These are phyloP conservation scores for Nicotiana benthamiana DNA, from an alignment of 257 asterid genomes.

Conservation along the genomic window DNA sequence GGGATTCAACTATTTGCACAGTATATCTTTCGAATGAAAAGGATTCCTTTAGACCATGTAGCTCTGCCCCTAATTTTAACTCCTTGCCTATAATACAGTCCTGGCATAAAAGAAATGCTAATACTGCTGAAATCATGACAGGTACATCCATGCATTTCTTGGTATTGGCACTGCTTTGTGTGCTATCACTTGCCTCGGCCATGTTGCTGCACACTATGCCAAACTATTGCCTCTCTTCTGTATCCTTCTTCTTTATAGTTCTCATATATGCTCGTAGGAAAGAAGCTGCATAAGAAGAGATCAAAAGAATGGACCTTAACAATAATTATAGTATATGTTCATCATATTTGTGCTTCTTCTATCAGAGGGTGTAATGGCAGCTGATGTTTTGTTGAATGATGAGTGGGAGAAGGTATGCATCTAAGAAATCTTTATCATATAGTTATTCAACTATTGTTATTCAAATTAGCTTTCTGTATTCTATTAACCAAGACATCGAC, in stretches of 20 bases:
- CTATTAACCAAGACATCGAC: not conserved
- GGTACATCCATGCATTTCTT: slow-evolving; percentile 52
- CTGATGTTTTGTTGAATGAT: slow-evolving; percentile 34
- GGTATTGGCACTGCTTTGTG: slow-evolving; percentile 45
- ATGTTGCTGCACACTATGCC: slow-evolving; percentile 42
- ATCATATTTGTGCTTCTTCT: slow-evolving; percentile 36
- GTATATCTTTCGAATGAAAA: not conserved
- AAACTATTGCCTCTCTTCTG: slow-evolving; percentile 38
- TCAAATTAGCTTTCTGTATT: not conserved
- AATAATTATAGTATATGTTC: slow-evolving; percentile 28
- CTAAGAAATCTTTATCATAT: not conserved
- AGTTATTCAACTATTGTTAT: too few species aligned
- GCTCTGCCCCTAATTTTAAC: not conserved
- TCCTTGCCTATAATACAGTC: not conserved
- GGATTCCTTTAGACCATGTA: not conserved
- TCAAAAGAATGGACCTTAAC: slow-evolving; percentile 29
- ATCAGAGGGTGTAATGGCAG: slow-evolving; percentile 29
- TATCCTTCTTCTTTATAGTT: slow-evolving; percentile 30
- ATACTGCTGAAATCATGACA: slow-evolving; percentile 17
- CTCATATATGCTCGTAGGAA: not conserved
- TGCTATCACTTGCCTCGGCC: slow-evolving; percentile 50
- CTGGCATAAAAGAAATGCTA: not conserved
- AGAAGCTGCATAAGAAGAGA: not conserved
- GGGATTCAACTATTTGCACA: not conserved
- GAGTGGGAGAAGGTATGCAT: slow-evolving; percentile 40